Evolutionary conservation across 192 early-diverging fungal species (phyloP).

Genomic region (Gryganskiella cystojenkinii): DNA sequence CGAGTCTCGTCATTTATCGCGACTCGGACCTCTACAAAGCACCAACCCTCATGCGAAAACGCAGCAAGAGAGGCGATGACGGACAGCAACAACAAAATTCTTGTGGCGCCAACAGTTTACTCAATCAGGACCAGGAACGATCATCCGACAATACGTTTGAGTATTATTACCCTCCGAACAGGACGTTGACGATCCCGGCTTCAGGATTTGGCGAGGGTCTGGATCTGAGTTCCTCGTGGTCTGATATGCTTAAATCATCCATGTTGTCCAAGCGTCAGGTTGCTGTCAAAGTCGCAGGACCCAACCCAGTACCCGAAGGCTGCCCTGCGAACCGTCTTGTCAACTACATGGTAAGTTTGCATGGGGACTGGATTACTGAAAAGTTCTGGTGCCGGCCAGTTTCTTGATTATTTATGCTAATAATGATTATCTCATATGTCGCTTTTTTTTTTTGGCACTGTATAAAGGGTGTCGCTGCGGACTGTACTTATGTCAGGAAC

Average conservation of each 20-base stretch:
- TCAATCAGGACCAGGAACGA: slow-evolving; percentile 20
- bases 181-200: slow-evolving; percentile 14
- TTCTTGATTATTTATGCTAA: no score
- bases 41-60: neutral
- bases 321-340: slow-evolving; percentile 50
- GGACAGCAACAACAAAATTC: neutral
- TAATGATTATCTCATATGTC: neutral
- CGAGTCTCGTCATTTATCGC: slow-evolving; percentile 33
- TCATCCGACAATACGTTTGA: slow-evolving; percentile 9
- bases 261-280: slow-evolving; percentile 31
- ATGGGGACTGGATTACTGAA: neutral
- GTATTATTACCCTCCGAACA: slow-evolving; percentile 45
- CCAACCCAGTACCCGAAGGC: slow-evolving; percentile 41
- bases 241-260: slow-evolving; percentile 10
- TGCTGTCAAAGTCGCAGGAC: slow-evolving; percentile 31
- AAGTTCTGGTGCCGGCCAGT: no score
- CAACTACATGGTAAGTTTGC: slow-evolving; percentile 48
- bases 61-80: slow-evolving; percentile 16
- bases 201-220: neutral
- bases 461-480: slow-evolving; percentile 75
- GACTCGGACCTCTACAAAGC: slow-evolving; percentile 46
- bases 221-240: slow-evolving; percentile 35
- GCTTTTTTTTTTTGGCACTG: slow-evolving; percentile 4
- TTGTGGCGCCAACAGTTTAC: slow-evolving; percentile 34
- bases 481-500: slow-evolving; percentile 72